A percentile compares a stretch with the other conserved stretches of the same genome.
phyloP scores from a whole-genome alignment of 768 basidiomycete species.

The Pulveroboletus sp. region DNA sequence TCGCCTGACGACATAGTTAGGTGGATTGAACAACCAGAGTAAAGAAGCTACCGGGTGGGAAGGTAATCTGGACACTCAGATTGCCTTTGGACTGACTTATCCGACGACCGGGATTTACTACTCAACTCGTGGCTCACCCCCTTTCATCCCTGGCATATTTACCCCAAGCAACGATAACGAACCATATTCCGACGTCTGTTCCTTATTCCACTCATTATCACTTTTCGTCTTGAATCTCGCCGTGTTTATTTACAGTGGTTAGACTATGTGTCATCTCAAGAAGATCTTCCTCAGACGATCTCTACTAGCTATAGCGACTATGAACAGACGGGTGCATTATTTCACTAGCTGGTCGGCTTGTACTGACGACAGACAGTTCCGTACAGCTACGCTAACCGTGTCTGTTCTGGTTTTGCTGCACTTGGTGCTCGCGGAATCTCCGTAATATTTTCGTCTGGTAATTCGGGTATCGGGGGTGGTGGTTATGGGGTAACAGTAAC shows the following conservation, averaged over 20 bases:
- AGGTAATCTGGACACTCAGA: constrained; percentile 68
- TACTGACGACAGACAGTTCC: no score
- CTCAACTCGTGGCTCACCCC: constrained; percentile 61
- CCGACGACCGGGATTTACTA: constrained; percentile 60
- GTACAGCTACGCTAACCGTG: no score
- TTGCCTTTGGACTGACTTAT: constrained; percentile 60
- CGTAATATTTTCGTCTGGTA: constrained; percentile 65
- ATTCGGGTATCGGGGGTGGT: constrained; percentile 67
- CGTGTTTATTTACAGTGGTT: constrained; percentile 49
- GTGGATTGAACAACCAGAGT: constrained; percentile 60
- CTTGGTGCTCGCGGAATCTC: constrained; percentile 71
- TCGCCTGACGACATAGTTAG: constrained; percentile 34
- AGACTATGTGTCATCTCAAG: constrained; percentile 48
- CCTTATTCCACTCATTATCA: not conserved
- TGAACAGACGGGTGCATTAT: constrained; percentile 57
- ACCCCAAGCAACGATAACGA: constrained; percentile 46
- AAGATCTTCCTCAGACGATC: no score
- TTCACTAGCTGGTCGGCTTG: not conserved
- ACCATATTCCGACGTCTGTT: no score
- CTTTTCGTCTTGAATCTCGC: not conserved
- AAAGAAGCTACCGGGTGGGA: constrained; percentile 54
- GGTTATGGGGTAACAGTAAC: constrained; percentile 51
- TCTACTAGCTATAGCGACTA: constrained; percentile 74
- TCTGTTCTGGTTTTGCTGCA: no score
- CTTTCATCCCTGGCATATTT: constrained; percentile 47